These are phyloP conservation scores for Fusarium coffeatum DNA, from an alignment of 2,329 filamentous ascomycete genomes.

Conservation along the genomic window DNA sequence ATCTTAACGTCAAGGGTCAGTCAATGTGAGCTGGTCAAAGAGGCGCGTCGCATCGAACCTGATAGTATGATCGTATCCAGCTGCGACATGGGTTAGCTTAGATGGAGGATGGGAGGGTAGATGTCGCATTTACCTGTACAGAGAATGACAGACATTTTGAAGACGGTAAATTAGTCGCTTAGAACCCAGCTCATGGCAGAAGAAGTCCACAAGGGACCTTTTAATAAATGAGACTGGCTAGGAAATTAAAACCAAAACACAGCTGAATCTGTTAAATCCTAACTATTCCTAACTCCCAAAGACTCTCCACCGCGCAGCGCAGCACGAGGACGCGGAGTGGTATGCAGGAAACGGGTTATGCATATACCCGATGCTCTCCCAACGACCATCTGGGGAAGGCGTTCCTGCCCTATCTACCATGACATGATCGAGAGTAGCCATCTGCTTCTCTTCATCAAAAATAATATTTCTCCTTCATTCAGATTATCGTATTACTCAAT, in stretches of 20 bases:
- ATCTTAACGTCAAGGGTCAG: slow-evolving; percentile 63
- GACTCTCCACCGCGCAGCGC: slow-evolving; percentile 12
- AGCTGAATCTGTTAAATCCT: slow-evolving; percentile 6
- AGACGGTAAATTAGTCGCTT: slow-evolving; percentile 25
- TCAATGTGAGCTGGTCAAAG: slow-evolving; percentile 25
- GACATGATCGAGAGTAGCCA: background rate
- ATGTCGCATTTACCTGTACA: slow-evolving; percentile 64
- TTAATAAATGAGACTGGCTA: slow-evolving; percentile 3
- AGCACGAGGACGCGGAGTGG: slow-evolving; percentile 9
- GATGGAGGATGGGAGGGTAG: background rate
- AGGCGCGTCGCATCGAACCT: slow-evolving; percentile 55
- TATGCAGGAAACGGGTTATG: slow-evolving; percentile 36
- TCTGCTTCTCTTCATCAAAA: background rate
- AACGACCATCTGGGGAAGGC: background rate
- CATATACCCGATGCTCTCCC: slow-evolving; percentile 1
- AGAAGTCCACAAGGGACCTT: slow-evolving; percentile 36
- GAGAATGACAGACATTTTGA: slow-evolving; percentile 70
- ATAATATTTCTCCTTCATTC: background rate
- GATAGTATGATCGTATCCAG: slow-evolving; percentile 73
- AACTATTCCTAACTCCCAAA: slow-evolving; percentile 38
- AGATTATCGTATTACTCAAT: background rate
- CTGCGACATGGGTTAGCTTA: slow-evolving; percentile 51
- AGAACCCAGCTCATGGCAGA: slow-evolving; percentile 43
- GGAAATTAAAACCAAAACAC: slow-evolving; percentile 7
- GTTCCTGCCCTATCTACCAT: background rate